phyloP scores from a whole-genome alignment of 2,329 filamentous ascomycete genomes.

The Penicillium frequentans region DNA sequence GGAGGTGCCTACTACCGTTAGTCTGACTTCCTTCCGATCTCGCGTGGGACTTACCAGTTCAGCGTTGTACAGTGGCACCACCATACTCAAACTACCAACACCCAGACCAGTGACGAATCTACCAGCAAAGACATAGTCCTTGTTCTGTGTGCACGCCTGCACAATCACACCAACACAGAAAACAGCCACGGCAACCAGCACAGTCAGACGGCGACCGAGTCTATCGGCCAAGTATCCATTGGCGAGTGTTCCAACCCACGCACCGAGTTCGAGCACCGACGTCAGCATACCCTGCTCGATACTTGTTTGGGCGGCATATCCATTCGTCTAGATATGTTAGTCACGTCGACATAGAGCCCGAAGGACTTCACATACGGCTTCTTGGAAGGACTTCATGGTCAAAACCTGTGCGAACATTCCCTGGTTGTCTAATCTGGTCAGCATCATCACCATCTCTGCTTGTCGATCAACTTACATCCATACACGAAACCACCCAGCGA shows the following conservation, averaged over 20 bases:
- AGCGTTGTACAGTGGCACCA: slow-evolving; percentile 43
- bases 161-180: slow-evolving; percentile 41
- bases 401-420: slow-evolving; percentile 73
- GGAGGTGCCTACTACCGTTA: slow-evolving; percentile 33
- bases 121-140: slow-evolving; percentile 37
- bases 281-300: slow-evolving; percentile 34
- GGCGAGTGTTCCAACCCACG: slow-evolving; percentile 38
- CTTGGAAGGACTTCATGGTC: slow-evolving; percentile 49
- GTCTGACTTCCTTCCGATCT: slow-evolving; percentile 1
- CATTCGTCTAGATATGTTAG: slow-evolving; percentile 21
- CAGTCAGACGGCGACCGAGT: slow-evolving; percentile 34
- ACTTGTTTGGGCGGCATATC: slow-evolving; percentile 27
- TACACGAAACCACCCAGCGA: slow-evolving; percentile 57
- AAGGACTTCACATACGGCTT: slow-evolving; percentile 39
- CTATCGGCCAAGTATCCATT: slow-evolving; percentile 41
- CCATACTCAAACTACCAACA: slow-evolving; percentile 43
- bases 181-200: slow-evolving; percentile 33
- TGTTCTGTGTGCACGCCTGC: slow-evolving; percentile 34
- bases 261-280: slow-evolving; percentile 45
- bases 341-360: background rate
- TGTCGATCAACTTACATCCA: slow-evolving; percentile 48
- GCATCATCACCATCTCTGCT: background rate
- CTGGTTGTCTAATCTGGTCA: slow-evolving; percentile 58
- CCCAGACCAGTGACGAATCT: slow-evolving; percentile 45
- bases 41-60: slow-evolving; percentile 25